Base-by-base conservation (phyloP, 371 early-diverging fungal species). In the Actinomortierella ambigua region DNA sequence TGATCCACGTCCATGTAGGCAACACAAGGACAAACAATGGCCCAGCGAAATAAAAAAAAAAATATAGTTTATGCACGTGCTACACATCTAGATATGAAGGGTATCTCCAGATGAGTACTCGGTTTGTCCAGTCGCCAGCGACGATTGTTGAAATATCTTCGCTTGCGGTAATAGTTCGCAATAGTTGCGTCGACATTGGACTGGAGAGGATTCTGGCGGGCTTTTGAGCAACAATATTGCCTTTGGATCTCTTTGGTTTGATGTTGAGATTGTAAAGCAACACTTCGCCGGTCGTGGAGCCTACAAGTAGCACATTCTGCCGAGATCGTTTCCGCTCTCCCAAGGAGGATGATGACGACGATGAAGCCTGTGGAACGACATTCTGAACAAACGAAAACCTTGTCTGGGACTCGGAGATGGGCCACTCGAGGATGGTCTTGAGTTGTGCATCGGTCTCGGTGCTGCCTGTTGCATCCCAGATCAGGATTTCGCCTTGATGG, bases 311-410 rank as follows among this genome's bases (percentile, higher is more conserved):
- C 8, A 66, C 20, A 17, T 63, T 67, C 28, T 67, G 63, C 18
- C 75, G 55, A 40, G 15, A 29, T 8, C 11, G 34, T 34, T 34
- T 34, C 34, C 34, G 4, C 34, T 34, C 34, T 34, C 11, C 34
- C 4, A 34, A 4, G 11, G 34, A 34, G 11, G 34, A 34, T 34
- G 34, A 11, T 11, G 34, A 6, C 34, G 34, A 6, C 34, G 7
- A 6, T 11, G 34, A 6, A 4, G 7, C 43, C 11, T 48, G 20
- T 27, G 48, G n/a, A 13, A 51, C 29, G 14, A 41, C 50, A 47
- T 73, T 73, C 68, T 73, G 63, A 1, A 56, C 75, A 15, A 73
- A 28, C 1, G 75, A 55, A 42, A 73, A 67, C 48, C 67, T 73
- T 7, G 61, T 28, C 75, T 67, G 67, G 39, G 67, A 59, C 55